Evolutionary conservation across 192 early-diverging fungal species (phyloP).

Genomic region (Entomortierella chlamydospora): DNA sequence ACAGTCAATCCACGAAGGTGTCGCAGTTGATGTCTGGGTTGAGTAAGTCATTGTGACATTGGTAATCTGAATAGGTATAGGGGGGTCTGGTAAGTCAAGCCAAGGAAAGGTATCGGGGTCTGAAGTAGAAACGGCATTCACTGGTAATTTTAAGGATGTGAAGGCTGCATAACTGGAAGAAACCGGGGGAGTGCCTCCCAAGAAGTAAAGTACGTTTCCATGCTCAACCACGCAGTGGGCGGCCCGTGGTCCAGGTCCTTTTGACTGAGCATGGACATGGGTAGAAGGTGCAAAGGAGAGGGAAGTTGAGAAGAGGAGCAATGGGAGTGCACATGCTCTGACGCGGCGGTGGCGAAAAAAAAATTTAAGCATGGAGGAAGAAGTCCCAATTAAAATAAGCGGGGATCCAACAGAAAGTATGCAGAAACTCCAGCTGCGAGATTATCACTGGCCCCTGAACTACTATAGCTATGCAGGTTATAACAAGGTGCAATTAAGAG

Average conservation of each 20-base stretch:
- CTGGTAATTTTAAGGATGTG: constrained; percentile 39
- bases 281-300: neutral
- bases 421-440: too few species aligned
- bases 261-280: constrained; percentile 28
- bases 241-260: constrained; percentile 34
- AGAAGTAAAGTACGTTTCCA: constrained; percentile 23
- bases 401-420: too few species aligned
- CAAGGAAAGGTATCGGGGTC: constrained; percentile 27
- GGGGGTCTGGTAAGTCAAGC: constrained; percentile 32
- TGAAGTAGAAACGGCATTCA: neutral
- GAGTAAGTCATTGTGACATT: constrained; percentile 48
- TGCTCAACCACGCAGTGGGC: constrained; percentile 50
- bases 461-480: too few species aligned
- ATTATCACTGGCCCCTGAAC: too few species aligned
- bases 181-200: constrained; percentile 38
- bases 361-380: neutral
- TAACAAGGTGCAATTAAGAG: too few species aligned
- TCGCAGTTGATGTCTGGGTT: neutral
- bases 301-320: neutral
- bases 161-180: constrained; percentile 31
- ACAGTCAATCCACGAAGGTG: constrained; percentile 46
- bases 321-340: neutral
- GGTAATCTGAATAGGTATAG: constrained; percentile 32
- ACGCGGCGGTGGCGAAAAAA: neutral
- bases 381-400: neutral